A percentile compares a stretch with the other conserved stretches of the same genome.
phyloP scores from a whole-genome alignment of 2,329 filamentous ascomycete genomes.

The Zasmidium angulare region DNA sequence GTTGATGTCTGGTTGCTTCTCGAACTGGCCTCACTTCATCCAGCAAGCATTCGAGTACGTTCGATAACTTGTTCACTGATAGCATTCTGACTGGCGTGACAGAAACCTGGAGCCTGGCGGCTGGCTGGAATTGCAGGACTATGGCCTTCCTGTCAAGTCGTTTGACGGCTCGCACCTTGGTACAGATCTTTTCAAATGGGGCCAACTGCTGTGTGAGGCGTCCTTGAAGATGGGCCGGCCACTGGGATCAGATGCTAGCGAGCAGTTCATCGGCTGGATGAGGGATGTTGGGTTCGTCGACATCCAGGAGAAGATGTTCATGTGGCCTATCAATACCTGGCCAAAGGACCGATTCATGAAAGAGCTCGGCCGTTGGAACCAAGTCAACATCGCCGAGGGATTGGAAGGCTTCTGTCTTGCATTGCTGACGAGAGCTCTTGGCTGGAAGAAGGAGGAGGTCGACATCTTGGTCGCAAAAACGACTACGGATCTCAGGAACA shows the following conservation, averaged over 20 bases:
- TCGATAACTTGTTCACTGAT: neutral
- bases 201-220: conserved; percentile 39
- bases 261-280: conserved; percentile 41
- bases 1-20: conserved; percentile 53
- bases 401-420: conserved; percentile 45
- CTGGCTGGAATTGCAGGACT: conserved; percentile 54
- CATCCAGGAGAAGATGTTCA: conserved; percentile 39
- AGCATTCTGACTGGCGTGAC: conserved; percentile 18
- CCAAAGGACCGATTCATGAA: conserved; percentile 51
- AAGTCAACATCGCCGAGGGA: conserved; percentile 43
- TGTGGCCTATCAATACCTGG: conserved; percentile 48
- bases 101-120: conserved; percentile 51
- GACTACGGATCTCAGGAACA: conserved; percentile 35
- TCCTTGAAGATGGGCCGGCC: conserved; percentile 43
- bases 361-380: conserved; percentile 49
- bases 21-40: conserved; percentile 54
- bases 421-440: conserved; percentile 42
- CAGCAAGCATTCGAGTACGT: conserved; percentile 48
- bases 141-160: conserved; percentile 42
- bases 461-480: conserved; percentile 42
- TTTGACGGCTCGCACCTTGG: conserved; percentile 37
- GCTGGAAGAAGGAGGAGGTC: conserved; percentile 46
- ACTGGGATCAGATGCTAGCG: conserved; percentile 39
- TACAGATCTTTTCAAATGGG: conserved; percentile 37
- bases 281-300: conserved; percentile 45